phyloP scores from a whole-genome alignment of 495 filamentous ascomycete species.

The Neurospora sp. region DNA sequence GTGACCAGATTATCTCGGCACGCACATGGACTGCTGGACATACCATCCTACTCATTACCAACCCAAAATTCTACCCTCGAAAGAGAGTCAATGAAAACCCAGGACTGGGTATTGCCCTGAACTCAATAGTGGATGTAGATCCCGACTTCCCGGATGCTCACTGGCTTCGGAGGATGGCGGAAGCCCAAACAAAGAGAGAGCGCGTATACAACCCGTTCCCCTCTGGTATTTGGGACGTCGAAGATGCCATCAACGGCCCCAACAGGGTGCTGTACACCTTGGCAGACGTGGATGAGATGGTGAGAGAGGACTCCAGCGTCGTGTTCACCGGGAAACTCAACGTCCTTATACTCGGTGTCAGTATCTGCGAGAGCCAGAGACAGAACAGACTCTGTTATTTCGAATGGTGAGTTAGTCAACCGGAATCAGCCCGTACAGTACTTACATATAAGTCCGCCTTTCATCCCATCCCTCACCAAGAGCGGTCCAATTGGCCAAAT shows the following conservation, averaged over 20 bases:
- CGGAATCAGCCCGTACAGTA: background rate
- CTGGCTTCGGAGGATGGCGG: slow-evolving; percentile 46
- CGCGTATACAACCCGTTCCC: slow-evolving; percentile 44
- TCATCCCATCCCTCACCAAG: background rate
- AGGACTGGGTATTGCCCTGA: slow-evolving; percentile 33
- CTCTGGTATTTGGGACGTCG: slow-evolving; percentile 40
- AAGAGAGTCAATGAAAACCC: slow-evolving; percentile 16
- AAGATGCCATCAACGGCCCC: slow-evolving; percentile 32
- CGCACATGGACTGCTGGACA: slow-evolving; percentile 41
- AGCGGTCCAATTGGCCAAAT: background rate
- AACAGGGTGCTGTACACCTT: slow-evolving; percentile 45
- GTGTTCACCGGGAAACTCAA: slow-evolving; percentile 51
- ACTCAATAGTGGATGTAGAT: slow-evolving; percentile 48
- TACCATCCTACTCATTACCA: slow-evolving; percentile 48
- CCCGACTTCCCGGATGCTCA: slow-evolving; percentile 46
- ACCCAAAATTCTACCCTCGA: slow-evolving; percentile 30
- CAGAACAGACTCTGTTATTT: slow-evolving; percentile 42
- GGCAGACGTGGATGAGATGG: slow-evolving; percentile 52
- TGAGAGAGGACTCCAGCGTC: slow-evolving; percentile 22
- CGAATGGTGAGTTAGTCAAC: slow-evolving; percentile 40
- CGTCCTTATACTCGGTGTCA: slow-evolving; percentile 45
- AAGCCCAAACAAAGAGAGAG: slow-evolving; percentile 41
- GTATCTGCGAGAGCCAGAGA: slow-evolving; percentile 35
- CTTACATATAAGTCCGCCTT: background rate
- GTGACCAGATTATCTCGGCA: slow-evolving; percentile 36